phyloP scores from a whole-genome alignment of 148 eudicot genomes.

The Cornus suecica region DNA sequence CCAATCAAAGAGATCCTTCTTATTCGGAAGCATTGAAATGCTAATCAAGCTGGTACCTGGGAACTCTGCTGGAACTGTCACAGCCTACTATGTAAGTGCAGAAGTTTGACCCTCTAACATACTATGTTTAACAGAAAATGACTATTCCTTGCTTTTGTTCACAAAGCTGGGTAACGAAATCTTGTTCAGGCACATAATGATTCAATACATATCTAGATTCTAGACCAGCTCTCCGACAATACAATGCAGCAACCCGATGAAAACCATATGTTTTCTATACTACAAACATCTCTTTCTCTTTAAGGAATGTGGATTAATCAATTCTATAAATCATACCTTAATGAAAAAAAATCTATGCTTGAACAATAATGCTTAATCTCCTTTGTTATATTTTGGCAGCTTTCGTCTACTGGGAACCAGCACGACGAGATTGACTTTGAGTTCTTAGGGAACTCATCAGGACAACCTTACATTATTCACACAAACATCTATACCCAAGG shows the following conservation, averaged over 20 bases:
- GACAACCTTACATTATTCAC: constrained; percentile 65
- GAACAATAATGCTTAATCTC: background rate
- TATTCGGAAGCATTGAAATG: constrained; percentile 64
- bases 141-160: background rate
- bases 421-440: constrained; percentile 90
- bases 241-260: too few species aligned
- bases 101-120: background rate
- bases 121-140: background rate
- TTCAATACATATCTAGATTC: too few species aligned
- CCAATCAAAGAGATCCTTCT: constrained; percentile 39
- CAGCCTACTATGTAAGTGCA: constrained; percentile 71
- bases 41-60: constrained; percentile 57
- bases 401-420: constrained; percentile 42
- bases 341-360: background rate
- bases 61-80: constrained; percentile 75
- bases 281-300: too few species aligned
- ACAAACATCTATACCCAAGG: constrained; percentile 69
- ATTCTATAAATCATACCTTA: background rate
- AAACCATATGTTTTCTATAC: too few species aligned
- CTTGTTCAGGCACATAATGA: background rate
- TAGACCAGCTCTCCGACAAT: too few species aligned
- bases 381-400: constrained; percentile 37
- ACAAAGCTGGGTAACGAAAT: background rate
- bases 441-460: constrained; percentile 70
- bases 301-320: background rate